phyloP scores from a whole-genome alignment of 352 stramenopile species.

The Phytophthora meadii region DNA sequence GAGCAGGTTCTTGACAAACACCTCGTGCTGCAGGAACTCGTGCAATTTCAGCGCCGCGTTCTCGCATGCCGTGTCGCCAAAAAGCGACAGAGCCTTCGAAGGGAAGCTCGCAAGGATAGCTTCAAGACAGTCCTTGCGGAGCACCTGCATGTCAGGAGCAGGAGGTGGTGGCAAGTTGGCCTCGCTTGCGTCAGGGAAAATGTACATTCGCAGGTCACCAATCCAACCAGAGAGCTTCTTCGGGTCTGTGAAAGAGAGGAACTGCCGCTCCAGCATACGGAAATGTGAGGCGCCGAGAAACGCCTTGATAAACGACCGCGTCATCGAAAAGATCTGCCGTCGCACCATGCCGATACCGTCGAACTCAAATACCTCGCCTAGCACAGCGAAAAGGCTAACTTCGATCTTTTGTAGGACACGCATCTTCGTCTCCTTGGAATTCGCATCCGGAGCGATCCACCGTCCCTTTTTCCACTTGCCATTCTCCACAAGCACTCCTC shows the following conservation, averaged over 20 bases:
- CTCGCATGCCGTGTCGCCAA: slow-evolving; percentile 76
- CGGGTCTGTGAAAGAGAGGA: slow-evolving; percentile 80
- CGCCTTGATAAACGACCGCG: slow-evolving; percentile 80
- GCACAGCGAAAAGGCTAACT: slow-evolving; percentile 75
- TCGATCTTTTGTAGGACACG: slow-evolving; percentile 82
- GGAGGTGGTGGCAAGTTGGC: slow-evolving; percentile 18
- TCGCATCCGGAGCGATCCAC: slow-evolving; percentile 69
- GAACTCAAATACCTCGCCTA: slow-evolving; percentile 88
- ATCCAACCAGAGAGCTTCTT: slow-evolving; percentile 69
- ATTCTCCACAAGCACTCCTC: slow-evolving; percentile 64
- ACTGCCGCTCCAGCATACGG: slow-evolving; percentile 82
- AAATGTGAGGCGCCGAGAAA: slow-evolving; percentile 85
- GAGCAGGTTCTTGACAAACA: slow-evolving; percentile 88
- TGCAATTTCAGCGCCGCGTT: slow-evolving; percentile 86
- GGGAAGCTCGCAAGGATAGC: slow-evolving; percentile 77
- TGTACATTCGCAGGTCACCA: slow-evolving; percentile 57
- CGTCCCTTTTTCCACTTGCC: slow-evolving; percentile 68
- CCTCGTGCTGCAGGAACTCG: slow-evolving; percentile 88
- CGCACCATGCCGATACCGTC: slow-evolving; percentile 84
- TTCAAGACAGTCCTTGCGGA: slow-evolving; percentile 73
- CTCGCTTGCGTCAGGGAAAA: slow-evolving; percentile 57
- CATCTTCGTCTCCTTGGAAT: slow-evolving; percentile 85
- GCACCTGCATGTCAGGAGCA: slow-evolving; percentile 52
- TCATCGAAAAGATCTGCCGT: slow-evolving; percentile 87
- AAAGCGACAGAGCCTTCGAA: slow-evolving; percentile 75